Evolutionary conservation across 2,329 filamentous ascomycete species (phyloP).

Genomic region (Magnaporthales sp.): DNA sequence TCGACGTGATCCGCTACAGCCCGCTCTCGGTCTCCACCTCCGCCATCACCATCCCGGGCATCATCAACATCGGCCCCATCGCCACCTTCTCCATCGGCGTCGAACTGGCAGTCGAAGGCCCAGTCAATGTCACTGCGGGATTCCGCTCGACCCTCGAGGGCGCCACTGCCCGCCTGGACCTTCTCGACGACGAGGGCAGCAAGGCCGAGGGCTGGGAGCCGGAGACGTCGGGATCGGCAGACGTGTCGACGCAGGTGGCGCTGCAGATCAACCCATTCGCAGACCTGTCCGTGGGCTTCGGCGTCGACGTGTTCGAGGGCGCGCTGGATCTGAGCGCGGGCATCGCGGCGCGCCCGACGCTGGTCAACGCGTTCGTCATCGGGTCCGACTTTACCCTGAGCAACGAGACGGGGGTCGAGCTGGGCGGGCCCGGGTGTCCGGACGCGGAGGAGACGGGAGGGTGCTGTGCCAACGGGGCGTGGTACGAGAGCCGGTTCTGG

Average conservation of each 20-base stretch:
- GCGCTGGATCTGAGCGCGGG: background rate
- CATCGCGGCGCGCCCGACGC: background rate
- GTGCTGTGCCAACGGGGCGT: background rate
- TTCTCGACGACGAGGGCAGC: background rate
- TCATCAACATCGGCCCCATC: background rate
- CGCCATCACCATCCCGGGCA: background rate
- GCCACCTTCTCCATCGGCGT: background rate
- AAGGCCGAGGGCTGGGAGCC: background rate
- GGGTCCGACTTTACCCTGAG: background rate
- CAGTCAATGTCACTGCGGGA: background rate
- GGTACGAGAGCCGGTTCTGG: slow-evolving; percentile 2
- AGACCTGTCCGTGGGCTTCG: background rate
- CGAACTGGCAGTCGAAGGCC: background rate
- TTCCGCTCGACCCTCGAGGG: background rate
- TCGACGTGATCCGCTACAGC: background rate
- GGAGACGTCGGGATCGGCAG: background rate
- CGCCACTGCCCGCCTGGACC: background rate
- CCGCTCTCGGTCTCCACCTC: background rate
- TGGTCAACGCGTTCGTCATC: background rate
- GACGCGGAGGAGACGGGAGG: background rate
- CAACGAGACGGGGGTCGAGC: background rate
- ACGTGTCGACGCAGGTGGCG: background rate
- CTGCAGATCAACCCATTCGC: background rate
- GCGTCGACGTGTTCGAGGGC: background rate
- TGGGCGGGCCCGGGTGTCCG: background rate